Evolutionary conservation across 2,329 filamentous ascomycete species (phyloP), one percentile per base, ranked within the genome.

Genomic region (Alternaria infectoria): DNA sequence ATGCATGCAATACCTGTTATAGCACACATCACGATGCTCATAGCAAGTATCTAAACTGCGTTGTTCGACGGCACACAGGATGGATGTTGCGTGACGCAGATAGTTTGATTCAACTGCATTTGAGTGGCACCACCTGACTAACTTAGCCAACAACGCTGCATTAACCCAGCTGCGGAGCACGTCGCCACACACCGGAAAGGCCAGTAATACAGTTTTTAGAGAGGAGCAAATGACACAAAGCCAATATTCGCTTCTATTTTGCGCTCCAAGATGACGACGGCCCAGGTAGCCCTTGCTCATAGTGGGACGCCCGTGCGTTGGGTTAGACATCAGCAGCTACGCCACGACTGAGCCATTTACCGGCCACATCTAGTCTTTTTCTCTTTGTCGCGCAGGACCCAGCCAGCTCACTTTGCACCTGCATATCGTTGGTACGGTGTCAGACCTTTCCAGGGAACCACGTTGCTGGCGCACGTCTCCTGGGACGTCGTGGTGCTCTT

Each of bases 241-340:
- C 59, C 67, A 72, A 71, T 69, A 69, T 61, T 73, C 64, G 69
- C 65, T 69, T 72, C 36, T 40, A 40, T 40, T 76, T 61, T 45
- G 64, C 66, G 67, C 57, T 64, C 36, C 56, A 60, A 63, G 54
- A 77, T 75, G 72, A 76, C 74, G 69, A 76, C 62, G 66, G 67
- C 69, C 60, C 66, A 62, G 52, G 58, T 64, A 71, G 36, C 62
- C 73, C 73, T 68, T 68, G 71, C 43, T 63, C 61, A 68, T 61
- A 69, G 67, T 66, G 68, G 64, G 58, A 50, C 64, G 52, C 57
- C 60, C 59, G 68, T 68, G 69, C 64, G 62, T 55, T 65, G 45
- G 59, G 62, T 49, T 43, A 54, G 51, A 61, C 57, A 49, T 58
- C 23, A 58, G 50, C 44, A 52, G 47, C 54, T 61, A 58, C 57